These are phyloP conservation scores for Marchantia paleacea DNA, from an alignment of 225 moss, liverwort and hornwort genomes.

Conservation along the genomic window DNA sequence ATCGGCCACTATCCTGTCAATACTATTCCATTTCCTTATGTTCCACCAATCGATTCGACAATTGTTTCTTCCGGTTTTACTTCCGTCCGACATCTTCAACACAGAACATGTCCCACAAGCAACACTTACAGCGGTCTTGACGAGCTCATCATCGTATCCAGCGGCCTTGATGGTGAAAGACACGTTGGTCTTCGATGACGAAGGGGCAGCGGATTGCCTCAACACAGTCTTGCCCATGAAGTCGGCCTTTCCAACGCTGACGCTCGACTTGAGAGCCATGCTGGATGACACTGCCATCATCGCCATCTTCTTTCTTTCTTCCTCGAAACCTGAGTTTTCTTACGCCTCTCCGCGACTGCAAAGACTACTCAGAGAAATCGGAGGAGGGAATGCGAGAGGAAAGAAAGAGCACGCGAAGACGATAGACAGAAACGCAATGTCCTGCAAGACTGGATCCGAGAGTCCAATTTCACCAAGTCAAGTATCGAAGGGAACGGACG, in stretches of 20 bases:
- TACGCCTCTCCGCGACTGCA: neutral
- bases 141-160: conserved; percentile 45
- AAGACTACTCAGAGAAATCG: neutral
- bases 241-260: conserved; percentile 35
- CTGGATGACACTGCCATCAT: conserved; percentile 36
- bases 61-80: neutral
- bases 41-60: neutral
- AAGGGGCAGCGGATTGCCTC: conserved; percentile 22
- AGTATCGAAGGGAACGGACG: conserved; percentile 22
- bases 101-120: neutral
- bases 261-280: conserved; percentile 33
- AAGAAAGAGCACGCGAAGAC: neutral
- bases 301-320: conserved; percentile 27
- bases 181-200: conserved; percentile 1
- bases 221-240: conserved; percentile 36
- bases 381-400: neutral
- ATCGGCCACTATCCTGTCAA: too few relatives aligned
- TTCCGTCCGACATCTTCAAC: neutral
- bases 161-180: conserved; percentile 30
- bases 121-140: conserved; percentile 46
- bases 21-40: neutral
- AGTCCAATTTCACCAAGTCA: conserved; percentile 11
- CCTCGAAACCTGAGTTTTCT: conserved; percentile 3
- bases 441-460: neutral
- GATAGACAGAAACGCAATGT: neutral